Evolutionary conservation across 2,329 filamentous ascomycete species (phyloP).

Genomic region (Neonectria sp.): DNA sequence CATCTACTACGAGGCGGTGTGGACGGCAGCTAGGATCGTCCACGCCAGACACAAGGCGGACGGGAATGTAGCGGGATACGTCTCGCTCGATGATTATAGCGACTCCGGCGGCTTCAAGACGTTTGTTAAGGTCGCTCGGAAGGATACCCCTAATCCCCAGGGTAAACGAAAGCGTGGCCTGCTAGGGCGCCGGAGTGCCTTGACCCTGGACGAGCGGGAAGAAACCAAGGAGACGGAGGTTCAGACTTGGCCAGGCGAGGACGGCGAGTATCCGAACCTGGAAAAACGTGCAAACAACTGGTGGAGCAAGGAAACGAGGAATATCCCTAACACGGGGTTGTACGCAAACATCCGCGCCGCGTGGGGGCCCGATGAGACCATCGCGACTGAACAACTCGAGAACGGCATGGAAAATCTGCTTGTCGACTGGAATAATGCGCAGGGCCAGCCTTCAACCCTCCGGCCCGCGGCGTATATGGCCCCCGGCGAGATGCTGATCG

Average conservation of each 20-base stretch:
- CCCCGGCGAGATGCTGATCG: not conserved
- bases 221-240: not conserved
- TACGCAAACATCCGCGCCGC: slow-evolving; percentile 2
- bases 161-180: not conserved
- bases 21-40: slow-evolving; percentile 2
- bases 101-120: not conserved
- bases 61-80: not conserved
- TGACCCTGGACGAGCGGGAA: not conserved
- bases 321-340: not conserved
- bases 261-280: not conserved
- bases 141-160: not conserved
- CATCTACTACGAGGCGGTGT: slow-evolving; percentile 2
- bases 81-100: not conserved
- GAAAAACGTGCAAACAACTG: not conserved
- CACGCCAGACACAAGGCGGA: not conserved
- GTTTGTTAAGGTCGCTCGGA: slow-evolving; percentile 3
- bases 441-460: not conserved
- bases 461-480: slow-evolving; percentile 1
- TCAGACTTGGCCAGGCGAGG: not conserved
- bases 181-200: not conserved
- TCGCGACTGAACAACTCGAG: slow-evolving; percentile 1
- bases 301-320: not conserved
- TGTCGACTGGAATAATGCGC: not conserved
- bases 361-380: not conserved
- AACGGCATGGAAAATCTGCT: slow-evolving; percentile 2